phyloP scores from a whole-genome alignment of 2,329 filamentous ascomycete genomes.

The Chrysoporthe cubensis region DNA sequence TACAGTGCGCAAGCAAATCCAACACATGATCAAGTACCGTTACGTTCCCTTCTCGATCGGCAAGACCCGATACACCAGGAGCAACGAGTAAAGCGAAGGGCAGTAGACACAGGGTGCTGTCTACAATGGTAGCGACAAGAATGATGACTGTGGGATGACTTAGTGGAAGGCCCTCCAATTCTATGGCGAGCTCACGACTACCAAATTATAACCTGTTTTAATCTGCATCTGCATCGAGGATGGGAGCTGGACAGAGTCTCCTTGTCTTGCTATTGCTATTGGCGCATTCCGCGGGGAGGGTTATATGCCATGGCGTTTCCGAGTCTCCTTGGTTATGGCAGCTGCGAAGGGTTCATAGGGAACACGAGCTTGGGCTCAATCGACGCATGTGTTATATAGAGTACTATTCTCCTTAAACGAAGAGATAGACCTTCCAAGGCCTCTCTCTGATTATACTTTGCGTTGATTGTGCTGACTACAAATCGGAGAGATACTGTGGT shows the following conservation, averaged over 20 bases:
- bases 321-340: conserved; percentile 19
- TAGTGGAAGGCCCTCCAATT: conserved; percentile 19
- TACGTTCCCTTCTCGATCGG: conserved; percentile 94
- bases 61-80: conserved; percentile 79
- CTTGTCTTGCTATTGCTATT: conserved; percentile 17
- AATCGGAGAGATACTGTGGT: background rate
- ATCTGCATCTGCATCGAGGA: conserved; percentile 29
- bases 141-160: conserved; percentile 12
- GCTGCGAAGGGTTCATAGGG: conserved; percentile 10
- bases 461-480: background rate
- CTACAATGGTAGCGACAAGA: conserved; percentile 9
- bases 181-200: conserved; percentile 22
- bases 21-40: conserved; percentile 99
- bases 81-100: conserved; percentile 47
- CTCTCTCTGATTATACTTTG: background rate
- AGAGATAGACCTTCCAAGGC: background rate
- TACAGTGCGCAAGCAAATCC: conserved; percentile 95
- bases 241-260: conserved; percentile 16
- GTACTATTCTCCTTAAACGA: conserved; percentile 22
- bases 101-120: background rate
- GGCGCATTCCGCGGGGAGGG: conserved; percentile 20
- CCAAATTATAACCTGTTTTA: conserved; percentile 25
- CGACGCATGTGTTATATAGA: conserved; percentile 26
- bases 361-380: conserved; percentile 12
- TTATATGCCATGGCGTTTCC: conserved; percentile 20